Percentiles rank a stretch among this genome's conserved stretches.
Evolutionary conservation across 2,329 filamentous ascomycete species (phyloP).

Genomic region (Plectosphaerella plurivora): DNA sequence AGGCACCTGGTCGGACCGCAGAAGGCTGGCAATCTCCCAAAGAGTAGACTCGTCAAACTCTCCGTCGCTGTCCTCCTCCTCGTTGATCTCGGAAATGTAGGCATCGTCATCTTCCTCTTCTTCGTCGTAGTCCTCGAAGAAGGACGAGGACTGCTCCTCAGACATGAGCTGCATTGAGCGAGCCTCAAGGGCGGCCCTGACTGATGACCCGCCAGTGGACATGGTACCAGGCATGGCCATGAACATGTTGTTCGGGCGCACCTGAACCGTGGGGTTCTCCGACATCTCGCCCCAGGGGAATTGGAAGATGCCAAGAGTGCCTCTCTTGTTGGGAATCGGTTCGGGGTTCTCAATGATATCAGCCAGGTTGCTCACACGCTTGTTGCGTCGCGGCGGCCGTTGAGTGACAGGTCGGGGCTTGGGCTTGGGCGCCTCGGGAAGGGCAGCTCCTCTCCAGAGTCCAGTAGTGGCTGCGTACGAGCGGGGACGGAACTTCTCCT

Average conservation of each 20-base stretch:
- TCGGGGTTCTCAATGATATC: conserved; percentile 61
- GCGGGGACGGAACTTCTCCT: conserved; percentile 10
- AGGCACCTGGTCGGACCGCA: conserved; percentile 47
- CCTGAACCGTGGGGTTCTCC: conserved; percentile 44
- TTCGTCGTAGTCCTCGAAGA: conserved; percentile 57
- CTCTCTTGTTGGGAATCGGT: conserved; percentile 53
- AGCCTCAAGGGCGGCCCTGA: conserved; percentile 24
- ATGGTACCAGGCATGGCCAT: conserved; percentile 50
- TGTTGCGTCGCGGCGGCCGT: conserved; percentile 50
- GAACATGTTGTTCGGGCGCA: conserved; percentile 27
- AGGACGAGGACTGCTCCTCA: conserved; percentile 47
- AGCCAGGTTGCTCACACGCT: conserved; percentile 54
- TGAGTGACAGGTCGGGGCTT: conserved; percentile 41
- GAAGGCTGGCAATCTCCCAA: conserved; percentile 59
- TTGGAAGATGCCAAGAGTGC: conserved; percentile 60
- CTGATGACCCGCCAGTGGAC: conserved; percentile 31
- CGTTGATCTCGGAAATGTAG: conserved; percentile 24
- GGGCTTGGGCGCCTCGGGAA: conserved; percentile 15
- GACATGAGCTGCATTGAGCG: conserved; percentile 29
- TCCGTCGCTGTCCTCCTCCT: conserved; percentile 30
- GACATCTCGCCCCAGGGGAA: conserved; percentile 64
- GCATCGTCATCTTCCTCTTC: conserved; percentile 32
- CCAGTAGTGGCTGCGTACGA: conserved; percentile 12
- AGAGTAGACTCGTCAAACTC: conserved; percentile 59
- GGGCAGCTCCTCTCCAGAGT: conserved; percentile 21